Conservation (phyloP, 2,329 filamentous ascomycete species). For the Xenoacremonium recifei region DNA sequence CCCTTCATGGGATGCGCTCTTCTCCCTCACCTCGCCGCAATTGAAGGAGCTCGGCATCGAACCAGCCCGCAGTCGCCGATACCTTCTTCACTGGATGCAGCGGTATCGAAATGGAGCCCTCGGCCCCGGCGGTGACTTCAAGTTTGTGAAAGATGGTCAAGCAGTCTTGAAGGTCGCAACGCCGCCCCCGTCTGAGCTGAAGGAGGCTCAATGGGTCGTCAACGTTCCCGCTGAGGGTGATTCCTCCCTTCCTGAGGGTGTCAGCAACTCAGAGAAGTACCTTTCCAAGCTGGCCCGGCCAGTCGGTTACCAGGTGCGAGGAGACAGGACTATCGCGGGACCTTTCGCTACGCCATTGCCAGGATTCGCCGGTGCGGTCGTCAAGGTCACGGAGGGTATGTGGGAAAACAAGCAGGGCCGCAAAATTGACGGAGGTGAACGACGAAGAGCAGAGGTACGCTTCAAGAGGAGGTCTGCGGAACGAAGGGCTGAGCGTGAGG, state of each 20-base stretch:
- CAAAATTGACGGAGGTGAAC: slow-evolving; percentile 96
- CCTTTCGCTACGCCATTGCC: slow-evolving; percentile 71
- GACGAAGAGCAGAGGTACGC: slow-evolving; percentile 79
- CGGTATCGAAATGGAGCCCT: slow-evolving; percentile 75
- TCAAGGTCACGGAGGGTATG: slow-evolving; percentile 79
- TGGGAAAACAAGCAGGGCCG: slow-evolving; percentile 86
- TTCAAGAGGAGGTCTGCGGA: slow-evolving; percentile 82
- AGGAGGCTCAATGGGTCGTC: slow-evolving; percentile 52
- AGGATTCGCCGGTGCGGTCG: slow-evolving; percentile 60
- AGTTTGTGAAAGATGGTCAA: slow-evolving; percentile 61
- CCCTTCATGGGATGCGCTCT: slow-evolving; percentile 85
- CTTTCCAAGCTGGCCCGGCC: slow-evolving; percentile 27
- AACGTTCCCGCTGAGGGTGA: slow-evolving; percentile 51
- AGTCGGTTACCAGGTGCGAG: slow-evolving; percentile 60
- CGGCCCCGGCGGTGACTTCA: slow-evolving; percentile 80
- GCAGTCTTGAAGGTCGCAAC: slow-evolving; percentile 51
- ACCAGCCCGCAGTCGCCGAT: slow-evolving; percentile 76
- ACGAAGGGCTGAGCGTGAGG: slow-evolving; percentile 65
- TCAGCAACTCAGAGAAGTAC: slow-evolving; percentile 29
- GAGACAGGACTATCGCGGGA: slow-evolving; percentile 69
- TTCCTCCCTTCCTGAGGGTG: slow-evolving; percentile 38
- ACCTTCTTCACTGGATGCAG: slow-evolving; percentile 85
- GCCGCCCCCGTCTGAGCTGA: slow-evolving; percentile 32
- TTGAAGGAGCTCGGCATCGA: slow-evolving; percentile 84
- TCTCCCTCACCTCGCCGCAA: slow-evolving; percentile 74